Conservation (phyloP, 257 asterid genomes). For the Primulina eburnea region DNA sequence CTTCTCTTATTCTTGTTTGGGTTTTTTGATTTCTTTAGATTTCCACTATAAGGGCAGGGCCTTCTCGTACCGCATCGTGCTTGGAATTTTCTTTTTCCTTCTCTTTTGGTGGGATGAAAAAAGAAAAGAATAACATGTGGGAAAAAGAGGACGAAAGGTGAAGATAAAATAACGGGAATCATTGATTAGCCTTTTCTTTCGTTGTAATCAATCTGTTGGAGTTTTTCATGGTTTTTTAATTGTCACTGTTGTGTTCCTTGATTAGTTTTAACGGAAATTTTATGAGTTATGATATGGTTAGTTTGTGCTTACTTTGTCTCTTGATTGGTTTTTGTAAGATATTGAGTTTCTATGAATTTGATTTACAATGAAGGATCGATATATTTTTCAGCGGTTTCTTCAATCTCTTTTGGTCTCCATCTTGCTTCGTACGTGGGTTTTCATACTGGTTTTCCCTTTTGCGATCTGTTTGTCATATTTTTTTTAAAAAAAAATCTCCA, state of each 20-base stretch:
- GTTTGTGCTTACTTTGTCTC: background rate
- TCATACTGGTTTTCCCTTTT: background rate
- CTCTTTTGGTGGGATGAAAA: slow-evolving; percentile 13
- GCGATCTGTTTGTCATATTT: background rate
- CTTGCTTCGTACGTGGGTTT: background rate
- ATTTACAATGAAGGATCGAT: slow-evolving; percentile 13
- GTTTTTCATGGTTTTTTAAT: slow-evolving; percentile 6
- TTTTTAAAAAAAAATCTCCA: background rate
- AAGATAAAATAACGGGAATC: background rate
- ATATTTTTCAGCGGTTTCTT: background rate
- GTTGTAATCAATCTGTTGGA: slow-evolving; percentile 20
- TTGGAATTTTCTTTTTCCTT: slow-evolving; percentile 27
- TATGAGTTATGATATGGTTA: background rate
- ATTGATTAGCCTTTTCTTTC: slow-evolving; percentile 19
- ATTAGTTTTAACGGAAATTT: slow-evolving; percentile 5
- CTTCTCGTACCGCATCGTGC: slow-evolving; percentile 23
- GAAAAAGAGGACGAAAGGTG: slow-evolving; percentile 21
- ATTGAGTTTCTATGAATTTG: background rate
- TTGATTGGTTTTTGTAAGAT: slow-evolving; percentile 9
- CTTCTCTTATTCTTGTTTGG: no score
- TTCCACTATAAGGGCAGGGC: slow-evolving; percentile 13
- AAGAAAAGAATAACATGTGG: slow-evolving; percentile 21
- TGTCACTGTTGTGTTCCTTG: background rate
- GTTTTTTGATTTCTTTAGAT: no score
- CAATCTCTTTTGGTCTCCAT: background rate